Percentiles rank a stretch among this genome's conserved stretches.
These are phyloP conservation scores for Penicillium olsonii DNA, from an alignment of 2,329 filamentous ascomycete genomes.

Conservation along the genomic window DNA sequence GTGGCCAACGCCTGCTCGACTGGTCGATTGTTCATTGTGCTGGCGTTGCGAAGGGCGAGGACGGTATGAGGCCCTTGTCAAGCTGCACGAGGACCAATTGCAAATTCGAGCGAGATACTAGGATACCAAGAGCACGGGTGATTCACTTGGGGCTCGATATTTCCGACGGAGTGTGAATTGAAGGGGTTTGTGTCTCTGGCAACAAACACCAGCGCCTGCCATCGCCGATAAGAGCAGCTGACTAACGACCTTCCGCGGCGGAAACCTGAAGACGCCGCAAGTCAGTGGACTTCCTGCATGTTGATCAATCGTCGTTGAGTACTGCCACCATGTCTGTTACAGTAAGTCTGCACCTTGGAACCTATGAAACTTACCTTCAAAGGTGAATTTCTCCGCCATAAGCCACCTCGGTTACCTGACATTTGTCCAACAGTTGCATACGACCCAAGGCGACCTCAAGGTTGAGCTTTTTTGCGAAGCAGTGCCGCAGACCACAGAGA, in stretches of 20 bases:
- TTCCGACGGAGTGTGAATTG: neutral
- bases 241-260: slow-evolving; percentile 15
- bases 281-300: slow-evolving; percentile 7
- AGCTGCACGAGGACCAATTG: no score
- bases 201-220: slow-evolving; percentile 6
- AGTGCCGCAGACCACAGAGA: slow-evolving; percentile 88
- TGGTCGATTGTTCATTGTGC: slow-evolving; percentile 67
- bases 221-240: slow-evolving; percentile 15
- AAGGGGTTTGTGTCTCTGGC: slow-evolving; percentile 1
- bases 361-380: neutral
- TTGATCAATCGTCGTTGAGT: neutral
- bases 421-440: slow-evolving; percentile 65
- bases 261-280: slow-evolving; percentile 9
- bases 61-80: neutral
- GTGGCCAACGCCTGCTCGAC: slow-evolving; percentile 73
- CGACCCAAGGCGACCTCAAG: slow-evolving; percentile 85
- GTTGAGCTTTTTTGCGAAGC: slow-evolving; percentile 95
- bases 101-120: neutral
- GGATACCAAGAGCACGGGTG: neutral
- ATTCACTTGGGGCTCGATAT: neutral
- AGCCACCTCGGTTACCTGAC: neutral
- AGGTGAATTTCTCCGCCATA: neutral
- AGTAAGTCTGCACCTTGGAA: slow-evolving; percentile 21
- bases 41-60: neutral
- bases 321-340: slow-evolving; percentile 35